Base-by-base conservation (phyloP, 495 filamentous ascomycete genomes). In the Hypoxylon rickii region DNA sequence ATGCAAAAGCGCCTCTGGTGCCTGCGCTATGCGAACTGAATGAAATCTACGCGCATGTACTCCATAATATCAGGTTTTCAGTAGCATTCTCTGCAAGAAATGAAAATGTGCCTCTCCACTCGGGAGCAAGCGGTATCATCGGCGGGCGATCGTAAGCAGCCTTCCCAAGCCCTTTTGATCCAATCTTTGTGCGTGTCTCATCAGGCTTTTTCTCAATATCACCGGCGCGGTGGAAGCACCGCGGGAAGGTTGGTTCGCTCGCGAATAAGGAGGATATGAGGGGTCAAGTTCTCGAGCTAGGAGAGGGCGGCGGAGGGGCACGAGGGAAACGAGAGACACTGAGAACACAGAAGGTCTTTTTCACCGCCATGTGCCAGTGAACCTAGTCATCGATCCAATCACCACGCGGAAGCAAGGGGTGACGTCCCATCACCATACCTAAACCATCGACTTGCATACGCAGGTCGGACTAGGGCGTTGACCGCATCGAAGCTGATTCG, bases 361-460 rank as follows among this genome's bases (percentile, higher is more conserved):
- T 63, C 66, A 68, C 66, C 66, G 66, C 65, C 63, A 68, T 63
- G 66, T 68, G 61, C 44, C 48, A 48, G 41, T 49, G 48, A 63
- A 63, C 61, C 55, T 15, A 45, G 18, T 29, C 59, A 44, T 49
- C 57, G 51, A 41, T 44, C 65, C 65, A 67, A 67, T 67, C 65
- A 67, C 57, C 57, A 59, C 38, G 46, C 45, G 43, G 46, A 54
- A 44, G 43, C 53, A 56, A 52, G 58, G 58, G 53, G 38, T 26
- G 44, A 46, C 29, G 40, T 39, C 32, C 60, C 49, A 63, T 58
- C 44, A 44, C 55, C 36, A 59, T 58, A 48, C 61, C 61, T 33
- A 55, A 64, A 64, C 45, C 44, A 64, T 64, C 61, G 45, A 55
- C 55, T 15, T 52, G 61, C 61, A 64, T 64, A 33, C 32, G 48